Percentiles rank a stretch among this genome's conserved stretches.
phyloP scores from a whole-genome alignment of 805 yeast genomes.

The Sugiyamaella americana region DNA sequence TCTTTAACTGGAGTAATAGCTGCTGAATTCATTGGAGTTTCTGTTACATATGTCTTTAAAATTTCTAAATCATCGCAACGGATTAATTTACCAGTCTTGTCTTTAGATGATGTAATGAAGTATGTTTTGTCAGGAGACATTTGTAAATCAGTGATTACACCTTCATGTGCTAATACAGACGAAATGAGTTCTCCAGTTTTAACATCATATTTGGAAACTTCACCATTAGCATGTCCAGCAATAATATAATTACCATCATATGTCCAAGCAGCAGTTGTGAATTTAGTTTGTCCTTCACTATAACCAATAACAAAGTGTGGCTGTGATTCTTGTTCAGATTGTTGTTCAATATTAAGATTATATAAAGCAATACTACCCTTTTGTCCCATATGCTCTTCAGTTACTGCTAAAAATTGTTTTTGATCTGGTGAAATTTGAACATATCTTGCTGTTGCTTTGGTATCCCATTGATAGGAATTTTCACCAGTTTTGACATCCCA shows the following conservation, averaged over 20 bases:
- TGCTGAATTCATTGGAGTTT: slow-evolving; percentile 93
- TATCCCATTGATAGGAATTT: slow-evolving; percentile 62
- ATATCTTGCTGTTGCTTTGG: slow-evolving; percentile 83
- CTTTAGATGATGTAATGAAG: slow-evolving; percentile 89
- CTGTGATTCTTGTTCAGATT: slow-evolving; percentile 39
- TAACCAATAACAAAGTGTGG: slow-evolving; percentile 59
- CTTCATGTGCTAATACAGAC: slow-evolving; percentile 64
- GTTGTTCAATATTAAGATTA: slow-evolving; percentile 48
- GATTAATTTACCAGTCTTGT: slow-evolving; percentile 71
- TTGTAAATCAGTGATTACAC: slow-evolving; percentile 77
- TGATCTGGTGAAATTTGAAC: slow-evolving; percentile 80
- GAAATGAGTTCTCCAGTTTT: slow-evolving; percentile 63
- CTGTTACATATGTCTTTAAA: slow-evolving; percentile 72
- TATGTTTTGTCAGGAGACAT: slow-evolving; percentile 81
- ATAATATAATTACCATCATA: slow-evolving; percentile 66
- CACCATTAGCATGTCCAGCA: slow-evolving; percentile 86
- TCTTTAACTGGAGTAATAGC: slow-evolving; percentile 90
- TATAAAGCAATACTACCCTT: slow-evolving; percentile 69
- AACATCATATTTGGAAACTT: slow-evolving; percentile 72
- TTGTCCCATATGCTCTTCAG: slow-evolving; percentile 90
- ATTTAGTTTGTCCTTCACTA: slow-evolving; percentile 37
- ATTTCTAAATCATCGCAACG: slow-evolving; percentile 70
- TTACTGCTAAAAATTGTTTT: slow-evolving; percentile 60
- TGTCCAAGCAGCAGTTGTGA: slow-evolving; percentile 75
- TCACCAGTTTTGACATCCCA: slow-evolving; percentile 82